These are phyloP conservation scores for Venturia nashicola DNA, from an alignment of 2,329 filamentous ascomycete species.

Conservation along the genomic window DNA sequence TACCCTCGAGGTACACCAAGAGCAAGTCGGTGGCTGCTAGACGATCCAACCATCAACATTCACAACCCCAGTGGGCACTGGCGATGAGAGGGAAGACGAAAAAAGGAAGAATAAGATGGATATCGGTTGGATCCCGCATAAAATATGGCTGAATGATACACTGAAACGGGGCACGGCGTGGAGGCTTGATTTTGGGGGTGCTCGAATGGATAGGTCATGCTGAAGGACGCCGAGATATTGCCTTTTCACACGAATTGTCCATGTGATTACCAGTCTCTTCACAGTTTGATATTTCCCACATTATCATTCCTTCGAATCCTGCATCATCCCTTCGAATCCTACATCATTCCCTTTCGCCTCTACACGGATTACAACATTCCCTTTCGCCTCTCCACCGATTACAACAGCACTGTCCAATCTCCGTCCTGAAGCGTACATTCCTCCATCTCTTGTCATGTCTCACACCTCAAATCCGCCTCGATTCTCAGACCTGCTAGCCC, in stretches of 20 bases:
- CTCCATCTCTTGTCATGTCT: neutral
- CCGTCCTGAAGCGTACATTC: neutral
- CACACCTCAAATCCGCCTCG: neutral
- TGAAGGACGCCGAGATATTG: too few species aligned
- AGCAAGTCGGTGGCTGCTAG: slow-evolving; percentile 71
- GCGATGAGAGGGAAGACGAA: neutral
- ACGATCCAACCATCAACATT: neutral
- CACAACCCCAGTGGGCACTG: neutral
- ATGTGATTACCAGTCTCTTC: too few species aligned
- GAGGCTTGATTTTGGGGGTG: neutral
- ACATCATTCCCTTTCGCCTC: too few species aligned
- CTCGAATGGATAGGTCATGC: neutral
- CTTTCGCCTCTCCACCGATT: neutral
- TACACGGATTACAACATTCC: too few species aligned
- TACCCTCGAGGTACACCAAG: slow-evolving; percentile 92
- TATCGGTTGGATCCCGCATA: neutral
- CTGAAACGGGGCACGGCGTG: neutral
- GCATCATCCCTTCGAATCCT: too few species aligned
- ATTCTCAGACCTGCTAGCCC: neutral
- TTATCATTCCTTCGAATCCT: too few species aligned
- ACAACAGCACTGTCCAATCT: neutral
- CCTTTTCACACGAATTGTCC: neutral
- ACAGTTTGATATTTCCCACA: neutral
- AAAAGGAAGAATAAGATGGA: neutral
- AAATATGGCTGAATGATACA: neutral